Conservation (phyloP, 2,329 filamentous ascomycete genomes). For the Fusarium nurragi region DNA sequence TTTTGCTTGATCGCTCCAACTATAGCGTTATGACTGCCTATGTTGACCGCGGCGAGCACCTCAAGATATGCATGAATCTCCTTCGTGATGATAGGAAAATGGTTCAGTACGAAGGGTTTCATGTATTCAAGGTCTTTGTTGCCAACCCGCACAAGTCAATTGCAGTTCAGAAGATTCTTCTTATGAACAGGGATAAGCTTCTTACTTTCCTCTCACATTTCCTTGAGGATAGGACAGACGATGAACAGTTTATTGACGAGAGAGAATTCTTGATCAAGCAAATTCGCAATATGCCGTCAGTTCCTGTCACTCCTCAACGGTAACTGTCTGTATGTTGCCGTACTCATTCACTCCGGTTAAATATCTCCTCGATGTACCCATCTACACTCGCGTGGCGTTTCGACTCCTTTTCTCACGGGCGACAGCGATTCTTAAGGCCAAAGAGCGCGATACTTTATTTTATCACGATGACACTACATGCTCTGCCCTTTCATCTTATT, state of each 20-base stretch:
- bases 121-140: conserved; percentile 99
- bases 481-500: conserved; percentile 16
- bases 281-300: conserved; percentile 75
- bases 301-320: conserved; percentile 63
- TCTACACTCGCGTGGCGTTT: conserved; percentile 25
- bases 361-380: conserved; percentile 15
- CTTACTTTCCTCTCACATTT: conserved; percentile 91
- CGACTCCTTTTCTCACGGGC: conserved; percentile 10
- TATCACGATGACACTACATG: conserved; percentile 24
- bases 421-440: conserved; percentile 14
- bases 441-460: conserved; percentile 17
- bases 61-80: conserved; percentile 98
- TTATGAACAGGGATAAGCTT: conserved; percentile 94
- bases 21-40: conserved; percentile 99
- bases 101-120: conserved; percentile 99
- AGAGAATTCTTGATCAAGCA: conserved; percentile 97
- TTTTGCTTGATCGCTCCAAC: conserved; percentile 92
- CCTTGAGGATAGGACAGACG: conserved; percentile 92
- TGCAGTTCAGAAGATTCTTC: conserved; percentile 91
- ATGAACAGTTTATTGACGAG: conserved; percentile 98
- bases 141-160: conserved; percentile 98
- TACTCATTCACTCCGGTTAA: neutral
- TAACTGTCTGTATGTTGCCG: conserved; percentile 31
- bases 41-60: conserved; percentile 91
- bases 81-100: conserved; percentile 95